Conservation (phyloP, 2,329 filamentous ascomycete genomes). For the Fusarium redolens region DNA sequence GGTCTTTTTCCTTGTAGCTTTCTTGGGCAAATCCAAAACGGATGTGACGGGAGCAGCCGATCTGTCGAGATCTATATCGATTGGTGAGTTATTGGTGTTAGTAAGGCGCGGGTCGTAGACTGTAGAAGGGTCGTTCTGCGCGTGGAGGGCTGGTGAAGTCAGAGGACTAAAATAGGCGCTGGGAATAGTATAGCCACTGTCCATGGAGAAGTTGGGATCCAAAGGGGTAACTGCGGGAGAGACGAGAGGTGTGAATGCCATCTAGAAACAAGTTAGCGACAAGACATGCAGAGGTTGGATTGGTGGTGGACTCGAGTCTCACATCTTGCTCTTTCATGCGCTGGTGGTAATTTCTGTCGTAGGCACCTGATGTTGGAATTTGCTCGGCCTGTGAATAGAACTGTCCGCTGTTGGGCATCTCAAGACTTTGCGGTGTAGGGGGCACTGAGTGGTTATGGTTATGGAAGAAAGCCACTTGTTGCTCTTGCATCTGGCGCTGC, state of each 20-base stretch:
- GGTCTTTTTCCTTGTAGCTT: constrained; percentile 61
- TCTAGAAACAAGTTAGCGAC: constrained; percentile 55
- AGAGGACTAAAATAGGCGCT: constrained; percentile 85
- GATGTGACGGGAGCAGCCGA: constrained; percentile 50
- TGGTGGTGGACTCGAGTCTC: constrained; percentile 44
- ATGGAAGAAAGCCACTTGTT: constrained; percentile 65
- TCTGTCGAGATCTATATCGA: constrained; percentile 67
- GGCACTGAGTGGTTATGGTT: constrained; percentile 73
- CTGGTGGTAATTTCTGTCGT: constrained; percentile 72
- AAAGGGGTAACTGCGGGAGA: constrained; percentile 87
- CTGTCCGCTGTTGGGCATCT: constrained; percentile 70
- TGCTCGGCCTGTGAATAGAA: constrained; percentile 70
- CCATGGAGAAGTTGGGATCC: constrained; percentile 74
- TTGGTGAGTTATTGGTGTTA: constrained; percentile 62
- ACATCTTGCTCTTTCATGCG: constrained; percentile 76
- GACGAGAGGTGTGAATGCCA: constrained; percentile 83
- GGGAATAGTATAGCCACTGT: constrained; percentile 70
- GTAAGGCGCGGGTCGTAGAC: constrained; percentile 46
- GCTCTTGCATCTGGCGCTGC: constrained; percentile 68
- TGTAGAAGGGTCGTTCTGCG: constrained; percentile 49
- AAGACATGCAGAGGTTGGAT: not conserved
- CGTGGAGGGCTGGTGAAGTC: constrained; percentile 82
- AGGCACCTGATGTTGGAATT: constrained; percentile 67
- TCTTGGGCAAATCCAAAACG: constrained; percentile 63
- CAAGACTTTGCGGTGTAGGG: constrained; percentile 83